Conservation (phyloP, 1,284 basidiomycete genomes). For the Porodaedalea pini region DNA sequence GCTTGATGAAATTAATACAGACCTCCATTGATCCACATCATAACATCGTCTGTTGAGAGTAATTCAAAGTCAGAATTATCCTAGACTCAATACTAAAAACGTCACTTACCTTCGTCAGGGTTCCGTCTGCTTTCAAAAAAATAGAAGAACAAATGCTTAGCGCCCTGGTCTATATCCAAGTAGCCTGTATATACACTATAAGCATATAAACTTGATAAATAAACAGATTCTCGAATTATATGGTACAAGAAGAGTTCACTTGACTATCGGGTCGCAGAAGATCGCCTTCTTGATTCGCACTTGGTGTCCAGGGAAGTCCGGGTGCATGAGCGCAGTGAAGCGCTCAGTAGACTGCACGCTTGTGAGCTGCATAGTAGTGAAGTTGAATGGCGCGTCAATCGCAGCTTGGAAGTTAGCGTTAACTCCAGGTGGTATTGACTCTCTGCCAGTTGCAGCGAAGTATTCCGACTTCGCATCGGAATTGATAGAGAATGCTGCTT, state of each 20-base stretch:
- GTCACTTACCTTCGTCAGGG: conserved; percentile 45
- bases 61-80: neutral
- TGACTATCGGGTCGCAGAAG: conserved; percentile 64
- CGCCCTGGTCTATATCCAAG: conserved; percentile 55
- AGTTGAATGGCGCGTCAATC: neutral
- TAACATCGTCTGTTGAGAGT: conserved; percentile 49
- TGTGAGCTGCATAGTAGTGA: conserved; percentile 26
- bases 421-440: neutral
- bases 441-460: neutral
- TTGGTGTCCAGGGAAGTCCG: conserved; percentile 46
- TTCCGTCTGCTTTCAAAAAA: conserved; percentile 77
- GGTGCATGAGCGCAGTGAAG: conserved; percentile 44
- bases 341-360: conserved; percentile 34
- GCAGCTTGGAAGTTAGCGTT: neutral
- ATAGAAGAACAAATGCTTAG: conserved; percentile 77
- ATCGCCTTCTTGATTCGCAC: conserved; percentile 58
- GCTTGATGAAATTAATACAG: conserved; percentile 6
- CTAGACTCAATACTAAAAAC: neutral
- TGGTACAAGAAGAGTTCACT: conserved; percentile 32
- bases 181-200: conserved; percentile 57
- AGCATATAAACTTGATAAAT: neutral
- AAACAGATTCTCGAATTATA: neutral
- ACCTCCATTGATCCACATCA: conserved; percentile 75
- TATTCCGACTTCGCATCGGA: neutral
- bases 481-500: neutral